Base-by-base conservation (phyloP, 2,329 filamentous ascomycete genomes). In the Colletotrichum sidae region DNA sequence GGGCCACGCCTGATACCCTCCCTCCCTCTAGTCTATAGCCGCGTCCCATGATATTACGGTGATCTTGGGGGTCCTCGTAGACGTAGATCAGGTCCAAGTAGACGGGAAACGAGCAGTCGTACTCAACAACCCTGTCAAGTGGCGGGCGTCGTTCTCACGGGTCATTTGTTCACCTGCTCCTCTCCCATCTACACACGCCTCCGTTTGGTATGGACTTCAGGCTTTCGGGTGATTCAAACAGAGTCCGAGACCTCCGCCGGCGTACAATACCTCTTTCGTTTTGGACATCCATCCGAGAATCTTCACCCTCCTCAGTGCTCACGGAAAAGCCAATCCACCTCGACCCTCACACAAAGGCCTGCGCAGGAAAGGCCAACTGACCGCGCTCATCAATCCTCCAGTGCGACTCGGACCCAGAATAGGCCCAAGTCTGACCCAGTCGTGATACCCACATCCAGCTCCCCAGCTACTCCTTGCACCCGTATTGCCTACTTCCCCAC, bases 341-440 rank as follows among this genome's bases (percentile, higher is more conserved):
- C 45, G 37, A 33, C 46, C 34, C 6, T 51, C 49, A 33, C 47
- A 56, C 58, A 62, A 53, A n/a, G 35, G 58, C 8, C 52, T 10
- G 45, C 17, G 42, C 42, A n/a, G 15, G 15, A 35, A 57, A 42
- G 34, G 35, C 46, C 51, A 51, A 62, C 15, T 65, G 62, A 62
- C 62, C 62, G 52, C 47, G 17, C 52, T 52, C 52, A 34, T 65
- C 38, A 44, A 47, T 38, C 37, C 35, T 25, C 17, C 47, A 11
- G 58, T 57, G 17, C 15, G 10, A 49, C 47, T 12, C 50, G 41
- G 25, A n/a, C 42, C 62, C 42, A 47, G 52, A 34, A 65, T 53
- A 65, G 58, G 44, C 46, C 52, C 52, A 57, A 35, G 46, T 65
- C 52, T 57, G 62, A 57, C 46, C 58, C 35, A 52, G 17, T 53